Evolutionary conservation across 2,329 filamentous ascomycete species (phyloP), one percentile per base, ranked within the genome.

Genomic region (Sclerotinia subarctica): DNA sequence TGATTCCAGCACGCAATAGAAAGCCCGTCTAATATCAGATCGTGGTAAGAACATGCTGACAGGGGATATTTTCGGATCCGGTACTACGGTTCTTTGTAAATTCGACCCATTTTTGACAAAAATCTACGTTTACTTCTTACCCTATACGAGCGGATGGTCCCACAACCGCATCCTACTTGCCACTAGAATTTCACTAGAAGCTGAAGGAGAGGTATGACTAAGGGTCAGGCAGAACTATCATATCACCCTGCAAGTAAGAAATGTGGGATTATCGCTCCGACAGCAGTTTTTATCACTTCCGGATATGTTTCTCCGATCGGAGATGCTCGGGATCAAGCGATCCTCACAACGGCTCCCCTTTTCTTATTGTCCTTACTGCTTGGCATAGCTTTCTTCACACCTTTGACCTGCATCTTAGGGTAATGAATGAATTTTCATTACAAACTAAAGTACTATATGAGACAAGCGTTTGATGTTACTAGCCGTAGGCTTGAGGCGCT

Each of bases 31-130:
- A 26, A n/a, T 51, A 11, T 26, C 29, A 38, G 35, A 63, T 26
- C 59, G 59, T 51, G 59, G 29, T 63, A 21, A 62, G 32, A 62
- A 51, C 29, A 29, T 62, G 59, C 59, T 62, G 46, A 63, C 46
- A 63, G 17, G 46, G 32, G 26, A 17, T 26, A 42, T 63, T 38
- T 26, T 63, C 59, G 59, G 59, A 63, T 51, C 59, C 59, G 59
- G 59, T 51, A 51, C 59, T 26, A 38, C 46, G 51, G 15, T 63
- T 17, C 1, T 49, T 19, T 47, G 38, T 38, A 15, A 38, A 51
- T 21, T 35, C 13, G 13, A 51, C 46, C 38, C n/a, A 62, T 15
- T 38, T 51, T 38, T 38, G 15, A 46, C 32, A 1, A 35, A n/a
- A 11, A 49, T n/a, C 44, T 24, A 49, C 21, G 5, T 38, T 42